Evolutionary conservation across 768 basidiomycete species (phyloP), one percentile per base, ranked within the genome.

Genomic region (Jaapia argillacea): DNA sequence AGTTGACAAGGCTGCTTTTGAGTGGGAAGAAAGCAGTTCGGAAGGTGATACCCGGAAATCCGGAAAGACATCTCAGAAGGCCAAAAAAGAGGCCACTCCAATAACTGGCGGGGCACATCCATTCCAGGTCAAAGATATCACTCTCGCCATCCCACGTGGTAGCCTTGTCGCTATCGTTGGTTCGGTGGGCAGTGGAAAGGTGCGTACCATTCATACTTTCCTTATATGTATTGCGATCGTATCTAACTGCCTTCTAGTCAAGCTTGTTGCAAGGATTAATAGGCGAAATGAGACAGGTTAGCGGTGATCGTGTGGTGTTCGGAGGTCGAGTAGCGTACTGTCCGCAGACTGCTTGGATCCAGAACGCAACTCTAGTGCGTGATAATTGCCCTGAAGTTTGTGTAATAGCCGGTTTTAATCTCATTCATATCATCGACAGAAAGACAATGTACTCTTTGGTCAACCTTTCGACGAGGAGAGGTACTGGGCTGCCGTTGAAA

Each of bases 331-430:
- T 85, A 6, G 80, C 74, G 4, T 87, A 85, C 54, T 82, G 79
- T 53, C 70, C 81, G 13, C 84, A 87, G 58, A 74, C 72, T 1
- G 79, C 82, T 0, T 87, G 83, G 83, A 85, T 87, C 39, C 80
- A 83, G 57, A 84, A 84, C 54, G 73, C 75, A 0, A 68, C 75
- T 4, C 51, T 81, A 54, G 79, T 79, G 43, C 40, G 72, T 50
- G 37, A 21, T 10, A 7, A 10, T 38, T 6, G 10, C 21, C 7
- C 10, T 38, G 10, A 22, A 21, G 7, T 21, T 38, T 10, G 28
- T 33, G 12, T 21, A 22, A 22, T 21, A 7, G 37, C 10, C 22
- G 20, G 7, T 38, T 10, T 38, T 10, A 22, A 21, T 21, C 7
- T 21, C 21, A 21, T 10, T 38, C 7, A 12, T 38, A 7, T 38